Evolutionary conservation across 306 rosid genomes (phyloP).

Genomic region (Prunus persica): DNA sequence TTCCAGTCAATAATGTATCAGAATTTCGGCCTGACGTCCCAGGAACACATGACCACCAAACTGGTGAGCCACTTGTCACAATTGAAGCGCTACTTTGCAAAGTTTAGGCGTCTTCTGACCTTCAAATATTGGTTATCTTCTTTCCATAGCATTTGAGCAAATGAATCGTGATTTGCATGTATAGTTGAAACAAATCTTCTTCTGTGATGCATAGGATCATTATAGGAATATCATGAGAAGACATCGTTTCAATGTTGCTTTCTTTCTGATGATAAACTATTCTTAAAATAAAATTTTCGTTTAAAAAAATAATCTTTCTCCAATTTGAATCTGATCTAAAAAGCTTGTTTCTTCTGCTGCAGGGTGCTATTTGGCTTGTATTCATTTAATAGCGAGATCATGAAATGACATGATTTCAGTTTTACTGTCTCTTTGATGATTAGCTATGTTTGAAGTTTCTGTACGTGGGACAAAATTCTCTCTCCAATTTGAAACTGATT

Average conservation of each 20-base stretch:
- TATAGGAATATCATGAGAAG: neutral
- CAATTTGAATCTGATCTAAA: too few species aligned
- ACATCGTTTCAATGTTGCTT: neutral
- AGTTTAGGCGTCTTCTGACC: neutral
- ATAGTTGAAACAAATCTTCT: neutral
- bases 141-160: neutral
- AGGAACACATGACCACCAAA: conserved; percentile 62
- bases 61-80: conserved; percentile 39
- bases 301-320: too few species aligned
- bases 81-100: neutral
- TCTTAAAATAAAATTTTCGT: too few species aligned
- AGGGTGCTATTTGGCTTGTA: too few species aligned
- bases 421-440: neutral
- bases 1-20: conserved; percentile 29
- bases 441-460: neutral
- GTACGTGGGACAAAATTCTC: too few species aligned
- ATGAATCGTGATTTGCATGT: too few species aligned
- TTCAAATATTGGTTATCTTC: neutral
- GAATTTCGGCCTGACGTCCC: conserved; percentile 63
- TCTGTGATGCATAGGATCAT: neutral
- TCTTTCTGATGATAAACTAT: too few species aligned
- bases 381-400: too few species aligned
- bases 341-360: too few species aligned
- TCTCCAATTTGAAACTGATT: too few species aligned
- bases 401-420: too few species aligned